A percentile compares a stretch with the other conserved stretches of the same genome.
phyloP scores from a whole-genome alignment of 1,284 basidiomycete genomes.

The Ceratobasidium sp. region DNA sequence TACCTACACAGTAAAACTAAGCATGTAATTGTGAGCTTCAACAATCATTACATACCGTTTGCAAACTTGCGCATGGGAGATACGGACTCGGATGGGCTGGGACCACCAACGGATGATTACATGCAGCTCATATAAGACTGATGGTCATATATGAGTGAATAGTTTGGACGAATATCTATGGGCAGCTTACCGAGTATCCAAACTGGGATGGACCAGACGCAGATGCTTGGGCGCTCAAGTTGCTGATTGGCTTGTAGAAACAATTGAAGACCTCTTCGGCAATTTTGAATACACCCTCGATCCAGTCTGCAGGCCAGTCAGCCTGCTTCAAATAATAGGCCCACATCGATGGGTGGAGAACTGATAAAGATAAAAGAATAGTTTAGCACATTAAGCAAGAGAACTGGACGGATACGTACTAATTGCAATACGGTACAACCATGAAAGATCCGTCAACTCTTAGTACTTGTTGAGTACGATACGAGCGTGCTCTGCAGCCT shows the following conservation, averaged over 20 bases:
- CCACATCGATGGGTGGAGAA: background rate
- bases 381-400: too few relatives aligned
- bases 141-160: background rate
- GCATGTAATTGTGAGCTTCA: background rate
- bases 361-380: background rate
- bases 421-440: background rate
- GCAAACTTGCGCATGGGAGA: background rate
- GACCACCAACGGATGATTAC: background rate
- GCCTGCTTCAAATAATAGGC: background rate
- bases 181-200: background rate
- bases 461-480: conserved; percentile 21
- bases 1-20: background rate
- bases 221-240: too few relatives aligned
- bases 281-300: background rate
- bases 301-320: background rate
- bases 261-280: background rate
- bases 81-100: background rate
- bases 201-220: background rate
- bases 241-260: background rate
- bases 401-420: background rate
- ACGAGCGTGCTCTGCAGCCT: background rate
- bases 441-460: background rate
- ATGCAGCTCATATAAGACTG: background rate
- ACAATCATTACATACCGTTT: background rate
- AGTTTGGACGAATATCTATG: background rate